Conservation (phyloP, 371 early-diverging fungal species). For the Apophysomyces ossiformis region DNA sequence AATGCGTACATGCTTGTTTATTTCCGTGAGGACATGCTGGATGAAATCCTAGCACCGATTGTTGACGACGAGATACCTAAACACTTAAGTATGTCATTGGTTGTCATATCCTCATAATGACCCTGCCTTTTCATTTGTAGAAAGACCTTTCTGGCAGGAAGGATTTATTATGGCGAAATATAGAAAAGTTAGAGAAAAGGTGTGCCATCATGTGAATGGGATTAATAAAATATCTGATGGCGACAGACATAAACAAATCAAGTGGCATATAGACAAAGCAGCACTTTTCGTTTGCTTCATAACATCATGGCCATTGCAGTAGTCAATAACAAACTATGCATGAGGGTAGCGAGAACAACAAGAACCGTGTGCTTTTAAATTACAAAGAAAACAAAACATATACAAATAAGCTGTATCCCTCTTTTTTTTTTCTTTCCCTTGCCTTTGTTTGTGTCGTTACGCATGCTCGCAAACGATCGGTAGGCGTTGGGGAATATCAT, state of each 20-base stretch:
- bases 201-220: slow-evolving; percentile 6
- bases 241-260: too few species aligned
- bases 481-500: too few species aligned
- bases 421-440: slow-evolving; percentile 5
- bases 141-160: slow-evolving; percentile 13
- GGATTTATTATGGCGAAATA: slow-evolving; percentile 12
- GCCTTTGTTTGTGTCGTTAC: too few species aligned
- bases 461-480: too few species aligned
- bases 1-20: slow-evolving; percentile 98
- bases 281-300: not conserved
- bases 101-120: not conserved
- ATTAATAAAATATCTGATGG: not conserved
- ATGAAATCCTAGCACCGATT: slow-evolving; percentile 70
- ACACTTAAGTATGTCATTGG: slow-evolving; percentile 65
- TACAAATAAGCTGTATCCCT: not conserved
- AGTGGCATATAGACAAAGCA: too few species aligned
- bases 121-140: slow-evolving; percentile 11
- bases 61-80: slow-evolving; percentile 72
- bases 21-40: slow-evolving; percentile 74
- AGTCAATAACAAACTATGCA: too few species aligned
- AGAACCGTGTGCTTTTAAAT: too few species aligned
- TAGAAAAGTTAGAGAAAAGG: slow-evolving; percentile 12
- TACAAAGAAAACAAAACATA: too few species aligned
- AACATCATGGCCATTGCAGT: too few species aligned
- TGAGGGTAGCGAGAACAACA: too few species aligned